A percentile compares a stretch with the other conserved stretches of the same genome.
Conservation (phyloP, 352 stramenopile species). For the Thalassiosira mediterranea region DNA sequence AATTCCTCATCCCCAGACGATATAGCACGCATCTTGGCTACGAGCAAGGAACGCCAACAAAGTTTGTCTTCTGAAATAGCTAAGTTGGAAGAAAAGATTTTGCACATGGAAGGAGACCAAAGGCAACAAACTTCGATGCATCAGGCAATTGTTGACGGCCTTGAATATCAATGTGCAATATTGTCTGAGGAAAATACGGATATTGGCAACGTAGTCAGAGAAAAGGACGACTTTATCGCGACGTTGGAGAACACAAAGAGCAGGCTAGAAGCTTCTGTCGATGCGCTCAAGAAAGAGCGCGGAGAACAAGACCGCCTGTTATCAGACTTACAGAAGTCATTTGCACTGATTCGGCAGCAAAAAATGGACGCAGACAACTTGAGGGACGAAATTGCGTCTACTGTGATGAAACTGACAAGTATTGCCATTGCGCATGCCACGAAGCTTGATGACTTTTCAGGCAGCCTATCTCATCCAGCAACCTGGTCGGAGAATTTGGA, state of each 20-base stretch:
- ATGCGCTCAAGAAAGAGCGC: slow-evolving; percentile 37
- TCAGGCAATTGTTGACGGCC: slow-evolving; percentile 42
- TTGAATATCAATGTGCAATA: slow-evolving; percentile 49
- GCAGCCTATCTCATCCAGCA: slow-evolving; percentile 10
- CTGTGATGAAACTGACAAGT: slow-evolving; percentile 28
- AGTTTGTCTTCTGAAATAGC: slow-evolving; percentile 32
- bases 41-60: slow-evolving; percentile 27
- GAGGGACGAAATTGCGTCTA: slow-evolving; percentile 30
- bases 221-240: slow-evolving; percentile 38
- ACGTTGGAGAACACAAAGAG: slow-evolving; percentile 46
- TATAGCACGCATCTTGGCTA: slow-evolving; percentile 10
- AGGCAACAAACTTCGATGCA: slow-evolving; percentile 52
- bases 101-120: slow-evolving; percentile 38
- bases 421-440: slow-evolving; percentile 24
- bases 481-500: slow-evolving; percentile 50
- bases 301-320: slow-evolving; percentile 30
- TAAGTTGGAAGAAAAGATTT: slow-evolving; percentile 41
- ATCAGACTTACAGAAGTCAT: slow-evolving; percentile 34
- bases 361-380: slow-evolving; percentile 33
- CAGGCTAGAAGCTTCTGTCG: slow-evolving; percentile 24
- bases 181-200: slow-evolving; percentile 41
- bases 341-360: slow-evolving; percentile 39
- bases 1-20: slow-evolving; percentile 17
- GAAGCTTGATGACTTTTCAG: slow-evolving; percentile 40
- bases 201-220: slow-evolving; percentile 25